A percentile compares a stretch with the other conserved stretches of the same genome.
Evolutionary conservation across 2,329 filamentous ascomycete species (phyloP).

Genomic region (Orbilia javanica): DNA sequence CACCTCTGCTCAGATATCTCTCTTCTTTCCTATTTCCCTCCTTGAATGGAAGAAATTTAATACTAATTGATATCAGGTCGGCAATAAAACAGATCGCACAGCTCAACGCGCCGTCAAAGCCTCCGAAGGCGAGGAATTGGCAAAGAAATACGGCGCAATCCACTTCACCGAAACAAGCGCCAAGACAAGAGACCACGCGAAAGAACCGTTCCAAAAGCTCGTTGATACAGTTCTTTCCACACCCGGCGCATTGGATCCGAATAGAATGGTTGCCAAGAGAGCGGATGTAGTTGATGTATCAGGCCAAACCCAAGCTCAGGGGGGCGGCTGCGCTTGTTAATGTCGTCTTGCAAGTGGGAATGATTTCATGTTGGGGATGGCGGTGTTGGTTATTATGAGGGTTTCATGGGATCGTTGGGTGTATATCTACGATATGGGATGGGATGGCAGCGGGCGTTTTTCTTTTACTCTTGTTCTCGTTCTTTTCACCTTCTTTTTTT

Average conservation of each 20-base stretch:
- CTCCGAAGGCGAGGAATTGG: slow-evolving; percentile 69
- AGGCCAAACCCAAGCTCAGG: slow-evolving; percentile 49
- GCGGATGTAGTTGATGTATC: slow-evolving; percentile 60
- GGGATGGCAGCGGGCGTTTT: slow-evolving; percentile 51
- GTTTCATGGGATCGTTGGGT: slow-evolving; percentile 22
- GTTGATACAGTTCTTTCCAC: slow-evolving; percentile 69
- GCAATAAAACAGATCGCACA: slow-evolving; percentile 70
- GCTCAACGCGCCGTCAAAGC: slow-evolving; percentile 66
- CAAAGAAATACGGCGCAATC: slow-evolving; percentile 66
- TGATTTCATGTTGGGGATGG: background rate
- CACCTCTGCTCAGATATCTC: background rate
- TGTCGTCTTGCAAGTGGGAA: background rate
- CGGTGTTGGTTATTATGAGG: slow-evolving; percentile 19
- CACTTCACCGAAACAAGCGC: slow-evolving; percentile 71
- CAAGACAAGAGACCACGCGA: slow-evolving; percentile 70
- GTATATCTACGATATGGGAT: slow-evolving; percentile 43
- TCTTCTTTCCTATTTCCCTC: background rate
- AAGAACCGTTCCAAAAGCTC: slow-evolving; percentile 70
- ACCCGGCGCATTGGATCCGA: slow-evolving; percentile 66
- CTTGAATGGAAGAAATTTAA: background rate
- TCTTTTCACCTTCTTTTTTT: slow-evolving; percentile 2
- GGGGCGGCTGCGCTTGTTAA: slow-evolving; percentile 61
- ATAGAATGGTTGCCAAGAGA: slow-evolving; percentile 29
- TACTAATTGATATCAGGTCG: slow-evolving; percentile 64
- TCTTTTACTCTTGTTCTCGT: slow-evolving; percentile 21